A percentile compares a stretch with the other conserved stretches of the same genome.
These are phyloP conservation scores for Apiotrichum siamense DNA, from an alignment of 1,284 basidiomycete species.

Conservation along the genomic window DNA sequence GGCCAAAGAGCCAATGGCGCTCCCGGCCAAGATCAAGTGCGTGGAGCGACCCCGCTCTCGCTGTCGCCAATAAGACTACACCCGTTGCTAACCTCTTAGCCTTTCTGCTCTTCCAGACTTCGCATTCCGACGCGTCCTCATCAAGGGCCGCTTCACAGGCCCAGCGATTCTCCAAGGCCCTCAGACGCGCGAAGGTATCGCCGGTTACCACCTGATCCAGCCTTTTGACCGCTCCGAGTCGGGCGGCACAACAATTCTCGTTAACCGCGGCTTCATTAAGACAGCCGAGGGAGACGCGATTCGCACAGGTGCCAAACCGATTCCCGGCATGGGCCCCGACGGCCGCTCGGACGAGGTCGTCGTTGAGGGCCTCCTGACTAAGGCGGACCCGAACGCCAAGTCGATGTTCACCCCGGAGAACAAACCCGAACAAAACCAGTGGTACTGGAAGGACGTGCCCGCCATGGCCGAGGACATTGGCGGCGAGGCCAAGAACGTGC, in stretches of 20 bases:
- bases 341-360: constrained; percentile 34
- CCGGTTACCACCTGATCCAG: constrained; percentile 45
- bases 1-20: constrained; percentile 65
- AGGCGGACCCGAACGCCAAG: constrained; percentile 55
- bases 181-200: constrained; percentile 75
- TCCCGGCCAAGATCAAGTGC: constrained; percentile 85
- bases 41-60: constrained; percentile 29
- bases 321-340: constrained; percentile 23
- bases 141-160: constrained; percentile 73
- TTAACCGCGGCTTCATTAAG: constrained; percentile 86
- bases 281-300: constrained; percentile 41
- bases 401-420: constrained; percentile 79
- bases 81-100: constrained; percentile 22
- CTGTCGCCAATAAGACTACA: background rate
- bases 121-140: constrained; percentile 70
- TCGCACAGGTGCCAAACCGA: constrained; percentile 51
- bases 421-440: constrained; percentile 67
- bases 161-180: constrained; percentile 78
- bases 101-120: constrained; percentile 69
- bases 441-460: constrained; percentile 86
- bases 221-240: constrained; percentile 19
- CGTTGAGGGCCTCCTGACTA: constrained; percentile 58
- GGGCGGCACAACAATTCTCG: constrained; percentile 54
- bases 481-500: constrained; percentile 61
- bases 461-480: constrained; percentile 75